phyloP scores from a whole-genome alignment of 495 filamentous ascomycete genomes.

The Penicillium soppii region DNA sequence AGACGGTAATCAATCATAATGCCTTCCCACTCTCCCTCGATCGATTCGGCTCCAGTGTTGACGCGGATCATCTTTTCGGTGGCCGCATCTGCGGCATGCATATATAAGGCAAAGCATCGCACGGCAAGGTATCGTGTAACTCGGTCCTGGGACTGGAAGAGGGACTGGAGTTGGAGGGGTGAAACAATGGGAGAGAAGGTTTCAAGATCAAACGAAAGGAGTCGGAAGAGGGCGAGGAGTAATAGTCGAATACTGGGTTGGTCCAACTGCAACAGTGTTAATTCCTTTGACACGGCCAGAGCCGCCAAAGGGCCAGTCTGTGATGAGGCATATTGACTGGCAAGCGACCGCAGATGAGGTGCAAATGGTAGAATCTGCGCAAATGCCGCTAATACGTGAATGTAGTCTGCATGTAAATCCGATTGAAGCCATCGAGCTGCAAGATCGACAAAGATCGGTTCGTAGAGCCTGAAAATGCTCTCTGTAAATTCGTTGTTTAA shows the following conservation, averaged over 20 bases:
- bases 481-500: slow-evolving; percentile 65
- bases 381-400: slow-evolving; percentile 66
- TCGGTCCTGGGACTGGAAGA: slow-evolving; percentile 60
- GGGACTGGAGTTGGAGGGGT: slow-evolving; percentile 62
- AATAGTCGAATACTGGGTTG: slow-evolving; percentile 32
- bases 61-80: slow-evolving; percentile 65
- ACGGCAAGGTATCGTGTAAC: slow-evolving; percentile 78
- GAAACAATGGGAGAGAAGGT: slow-evolving; percentile 61
- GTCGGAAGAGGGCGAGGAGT: slow-evolving; percentile 71
- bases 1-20: slow-evolving; percentile 79
- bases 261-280: slow-evolving; percentile 38
- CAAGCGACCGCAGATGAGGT: slow-evolving; percentile 59
- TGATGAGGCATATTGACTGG: slow-evolving; percentile 46
- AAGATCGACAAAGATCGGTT: slow-evolving; percentile 72
- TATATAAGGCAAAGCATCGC: slow-evolving; percentile 72
- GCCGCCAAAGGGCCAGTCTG: slow-evolving; percentile 40
- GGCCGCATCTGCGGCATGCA: slow-evolving; percentile 77
- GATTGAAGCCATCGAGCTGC: slow-evolving; percentile 70
- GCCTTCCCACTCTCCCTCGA: slow-evolving; percentile 74
- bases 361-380: slow-evolving; percentile 77
- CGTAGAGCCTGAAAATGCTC: slow-evolving; percentile 66
- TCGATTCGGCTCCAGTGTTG: slow-evolving; percentile 59
- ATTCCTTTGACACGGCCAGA: slow-evolving; percentile 38
- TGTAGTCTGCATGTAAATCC: slow-evolving; percentile 41
- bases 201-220: slow-evolving; percentile 70